phyloP scores from a whole-genome alignment of 108 stramenopile species.

The Schizochytrium sp. region DNA sequence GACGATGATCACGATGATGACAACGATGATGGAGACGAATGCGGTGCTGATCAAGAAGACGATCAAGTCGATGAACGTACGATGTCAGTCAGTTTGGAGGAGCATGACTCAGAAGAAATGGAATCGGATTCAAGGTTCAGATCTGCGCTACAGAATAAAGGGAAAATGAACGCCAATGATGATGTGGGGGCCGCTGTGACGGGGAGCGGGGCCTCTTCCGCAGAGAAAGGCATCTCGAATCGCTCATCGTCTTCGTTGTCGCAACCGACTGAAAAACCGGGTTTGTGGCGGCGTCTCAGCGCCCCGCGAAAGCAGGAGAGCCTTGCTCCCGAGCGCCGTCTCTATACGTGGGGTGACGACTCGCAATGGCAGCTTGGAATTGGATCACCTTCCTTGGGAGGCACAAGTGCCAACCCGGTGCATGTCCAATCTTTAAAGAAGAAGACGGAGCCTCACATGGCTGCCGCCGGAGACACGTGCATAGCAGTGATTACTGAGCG shows the following conservation, averaged over 20 bases:
- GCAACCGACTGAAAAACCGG: background rate
- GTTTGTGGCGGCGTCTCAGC: background rate
- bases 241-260: background rate
- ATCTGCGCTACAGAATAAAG: no score
- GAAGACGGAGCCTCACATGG: background rate
- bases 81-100: background rate
- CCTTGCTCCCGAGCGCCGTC: background rate
- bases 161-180: no score
- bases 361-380: background rate
- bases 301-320: background rate
- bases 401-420: background rate
- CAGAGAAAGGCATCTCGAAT: no score
- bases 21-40: no score
- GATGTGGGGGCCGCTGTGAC: no score
- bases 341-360: background rate
- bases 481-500: background rate
- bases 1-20: no score
- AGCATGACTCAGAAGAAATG: background rate
- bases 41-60: background rate
- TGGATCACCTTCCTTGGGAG: background rate
- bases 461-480: background rate
- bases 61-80: background rate
- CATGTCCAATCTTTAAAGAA: background rate
- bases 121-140: background rate
- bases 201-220: no score